Evolutionary conservation across 371 early-diverging fungal genomes (phyloP), one percentile per base, ranked within the genome.

Genomic region (Globomyces sp.): DNA sequence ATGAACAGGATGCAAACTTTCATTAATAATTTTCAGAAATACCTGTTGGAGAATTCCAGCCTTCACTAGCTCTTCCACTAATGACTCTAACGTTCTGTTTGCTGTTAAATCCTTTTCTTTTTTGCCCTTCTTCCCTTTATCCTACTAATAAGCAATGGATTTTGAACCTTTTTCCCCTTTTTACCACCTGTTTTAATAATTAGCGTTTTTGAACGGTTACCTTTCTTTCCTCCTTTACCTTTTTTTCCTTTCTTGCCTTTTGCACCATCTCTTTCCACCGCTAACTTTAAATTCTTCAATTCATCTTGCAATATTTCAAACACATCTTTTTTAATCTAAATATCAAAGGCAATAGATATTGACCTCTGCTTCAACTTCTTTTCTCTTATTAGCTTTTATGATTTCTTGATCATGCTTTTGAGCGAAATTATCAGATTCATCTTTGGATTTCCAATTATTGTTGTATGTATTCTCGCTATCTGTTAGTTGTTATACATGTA

Each of bases 61-160:
- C 50, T 80, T 74, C 39, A 80, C 71, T 1, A 85, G 65, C 69
- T 84, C 85, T 63, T 82, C 82, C 6, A 82, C 71, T 24, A 85
- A 67, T 8, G 79, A 78, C 48, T 85, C 85, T 74, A 80, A 80
- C 1, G 85, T 83, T 34, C 82, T 68, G 51, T 80, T 80, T 6
- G 81, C 83, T 1, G 85, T 85, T 55, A 85, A 55, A 51, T 85
- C 85, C 68, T 85, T 85, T 63, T 85, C 84, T 65, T 85, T 85
- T 60, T 84, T 85, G 46, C 81, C 85, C 66, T 85, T 80, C 64
- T 76, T 83, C 9, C 71, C 72, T 49, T 73, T 77, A 58, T 67
- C 69, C 8, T 76, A 71, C 68, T 77, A 75, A 24, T 24, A 24
- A 24, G 24, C 24, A 24, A 24, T 24, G 24, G 24, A 24, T 24